Conservation (phyloP, 176 grass and related monocot genomes). For the Microstegium vimineum region DNA sequence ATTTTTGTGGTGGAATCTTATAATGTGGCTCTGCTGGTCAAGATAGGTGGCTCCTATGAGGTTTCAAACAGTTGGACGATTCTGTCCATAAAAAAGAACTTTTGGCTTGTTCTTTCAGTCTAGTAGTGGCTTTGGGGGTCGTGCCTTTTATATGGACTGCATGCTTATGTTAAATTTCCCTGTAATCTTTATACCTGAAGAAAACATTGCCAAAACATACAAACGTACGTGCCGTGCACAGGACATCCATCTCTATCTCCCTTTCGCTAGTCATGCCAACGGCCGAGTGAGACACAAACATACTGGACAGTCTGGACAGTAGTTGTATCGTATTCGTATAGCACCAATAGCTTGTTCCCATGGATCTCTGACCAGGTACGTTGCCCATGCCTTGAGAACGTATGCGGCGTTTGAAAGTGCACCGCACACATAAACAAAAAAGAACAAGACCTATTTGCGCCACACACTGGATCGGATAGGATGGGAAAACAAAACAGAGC, state of each 20-base stretch:
- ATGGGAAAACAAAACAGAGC: neutral
- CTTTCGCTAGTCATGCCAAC: neutral
- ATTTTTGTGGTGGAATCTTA: conserved; percentile 31
- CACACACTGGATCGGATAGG: neutral
- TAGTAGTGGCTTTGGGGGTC: neutral
- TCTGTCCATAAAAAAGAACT: neutral
- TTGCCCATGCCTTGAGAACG: neutral
- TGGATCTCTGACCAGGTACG: neutral
- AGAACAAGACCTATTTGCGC: neutral
- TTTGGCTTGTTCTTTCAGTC: neutral
- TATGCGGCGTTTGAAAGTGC: neutral
- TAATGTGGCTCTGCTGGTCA: conserved; percentile 37
- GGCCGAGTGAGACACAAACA: neutral
- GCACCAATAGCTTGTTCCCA: neutral
- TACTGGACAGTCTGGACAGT: neutral
- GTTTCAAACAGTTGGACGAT: neutral
- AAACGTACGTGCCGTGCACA: neutral
- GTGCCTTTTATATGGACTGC: neutral
- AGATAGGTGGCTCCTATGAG: conserved; percentile 32
- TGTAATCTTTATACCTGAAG: neutral
- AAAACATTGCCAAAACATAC: neutral
- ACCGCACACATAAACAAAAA: neutral
- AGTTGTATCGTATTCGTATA: neutral
- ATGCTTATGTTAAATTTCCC: neutral
- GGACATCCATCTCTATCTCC: neutral